Evolutionary conservation across 495 filamentous ascomycete species (phyloP).

Genomic region (Penicillium manginii): DNA sequence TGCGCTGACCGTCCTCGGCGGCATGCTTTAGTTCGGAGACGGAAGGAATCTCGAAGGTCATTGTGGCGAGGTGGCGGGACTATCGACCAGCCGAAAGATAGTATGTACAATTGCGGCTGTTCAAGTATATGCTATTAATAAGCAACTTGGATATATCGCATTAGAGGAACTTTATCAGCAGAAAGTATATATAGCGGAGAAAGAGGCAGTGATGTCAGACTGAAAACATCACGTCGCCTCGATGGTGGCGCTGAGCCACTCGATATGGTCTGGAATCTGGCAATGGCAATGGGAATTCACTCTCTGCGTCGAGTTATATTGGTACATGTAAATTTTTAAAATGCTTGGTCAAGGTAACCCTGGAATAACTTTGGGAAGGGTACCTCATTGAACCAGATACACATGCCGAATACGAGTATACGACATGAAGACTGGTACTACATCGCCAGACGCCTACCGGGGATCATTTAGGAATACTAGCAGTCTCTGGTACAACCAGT

Average conservation of each 20-base stretch:
- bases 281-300: neutral
- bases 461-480: too few species aligned
- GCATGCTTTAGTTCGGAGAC: slow-evolving; percentile 40
- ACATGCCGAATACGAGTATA: too few species aligned
- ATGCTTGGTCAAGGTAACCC: too few species aligned
- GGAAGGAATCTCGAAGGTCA: slow-evolving; percentile 31
- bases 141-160: neutral
- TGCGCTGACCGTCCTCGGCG: slow-evolving; percentile 38
- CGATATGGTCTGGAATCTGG: slow-evolving; percentile 5
- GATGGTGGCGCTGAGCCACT: slow-evolving; percentile 25
- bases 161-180: neutral
- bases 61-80: neutral
- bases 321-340: too few species aligned
- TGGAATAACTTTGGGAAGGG: too few species aligned
- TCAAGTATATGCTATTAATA: neutral
- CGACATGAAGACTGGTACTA: too few species aligned
- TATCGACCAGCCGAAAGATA: neutral
- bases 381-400: too few species aligned
- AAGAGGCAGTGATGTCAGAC: slow-evolving; percentile 33
- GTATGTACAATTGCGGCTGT: neutral
- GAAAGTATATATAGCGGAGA: slow-evolving; percentile 18
- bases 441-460: too few species aligned
- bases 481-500: too few species aligned
- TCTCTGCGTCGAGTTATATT: too few species aligned
- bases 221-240: slow-evolving; percentile 27